A percentile compares a stretch with the other conserved stretches of the same genome.
These are phyloP conservation scores for Ogataea salicorniae DNA, from an alignment of 805 yeast species.

Conservation along the genomic window DNA sequence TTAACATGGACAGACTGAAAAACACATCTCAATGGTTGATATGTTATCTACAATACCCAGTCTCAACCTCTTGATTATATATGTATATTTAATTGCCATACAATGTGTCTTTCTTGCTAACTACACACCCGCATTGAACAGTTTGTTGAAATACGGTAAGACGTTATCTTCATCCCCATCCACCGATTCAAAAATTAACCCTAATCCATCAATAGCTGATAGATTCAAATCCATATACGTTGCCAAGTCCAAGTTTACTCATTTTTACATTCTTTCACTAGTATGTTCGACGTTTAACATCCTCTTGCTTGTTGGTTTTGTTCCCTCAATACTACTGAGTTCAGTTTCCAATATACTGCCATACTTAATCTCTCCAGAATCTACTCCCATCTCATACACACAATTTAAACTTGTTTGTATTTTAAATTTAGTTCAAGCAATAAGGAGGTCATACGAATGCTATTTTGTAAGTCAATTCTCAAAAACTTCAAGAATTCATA, in stretches of 20 bases:
- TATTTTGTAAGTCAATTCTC: constrained; percentile 43
- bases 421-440: constrained; percentile 43
- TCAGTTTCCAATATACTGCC: neutral
- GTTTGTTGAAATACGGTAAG: constrained; percentile 42
- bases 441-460: constrained; percentile 54
- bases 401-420: constrained; percentile 5
- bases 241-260: constrained; percentile 59
- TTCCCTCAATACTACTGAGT: too few species aligned
- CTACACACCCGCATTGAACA: constrained; percentile 25
- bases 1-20: too few species aligned
- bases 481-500: constrained; percentile 48
- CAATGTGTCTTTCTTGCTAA: constrained; percentile 31
- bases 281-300: constrained; percentile 16
- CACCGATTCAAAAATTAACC: neutral
- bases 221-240: constrained; percentile 34
- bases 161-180: constrained; percentile 18
- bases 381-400: constrained; percentile 3
- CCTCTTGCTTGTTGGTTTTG: too few species aligned
- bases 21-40: too few species aligned
- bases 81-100: constrained; percentile 7
- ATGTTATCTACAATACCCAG: neutral
- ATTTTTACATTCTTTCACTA: constrained; percentile 48
- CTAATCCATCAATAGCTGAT: neutral
- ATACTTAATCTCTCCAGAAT: constrained; percentile 1
- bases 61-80: constrained; percentile 1